Conservation (phyloP, 345 rosid genomes). For the Erucastrum elatum region DNA sequence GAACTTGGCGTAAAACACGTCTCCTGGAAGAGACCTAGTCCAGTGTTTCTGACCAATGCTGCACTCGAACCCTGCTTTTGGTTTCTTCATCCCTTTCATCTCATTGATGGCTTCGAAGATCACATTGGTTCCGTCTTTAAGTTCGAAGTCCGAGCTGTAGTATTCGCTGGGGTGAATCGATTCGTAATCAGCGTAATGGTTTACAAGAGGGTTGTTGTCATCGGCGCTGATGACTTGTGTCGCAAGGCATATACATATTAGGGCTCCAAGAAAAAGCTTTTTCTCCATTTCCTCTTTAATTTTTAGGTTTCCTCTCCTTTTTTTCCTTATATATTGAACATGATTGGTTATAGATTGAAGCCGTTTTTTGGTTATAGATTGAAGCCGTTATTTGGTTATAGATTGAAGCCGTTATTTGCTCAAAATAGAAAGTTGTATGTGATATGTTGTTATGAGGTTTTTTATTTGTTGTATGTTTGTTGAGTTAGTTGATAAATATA, state of each 20-base stretch:
- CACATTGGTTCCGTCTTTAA: conserved; percentile 39
- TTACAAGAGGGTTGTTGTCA: conserved; percentile 29
- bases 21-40: conserved; percentile 38
- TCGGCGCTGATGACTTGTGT: conserved; percentile 20
- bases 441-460: background rate
- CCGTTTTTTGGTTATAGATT: background rate
- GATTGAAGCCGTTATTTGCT: background rate
- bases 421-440: background rate
- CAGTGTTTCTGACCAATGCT: background rate
- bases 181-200: conserved; percentile 35
- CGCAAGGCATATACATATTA: conserved; percentile 28
- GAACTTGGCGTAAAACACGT: conserved; percentile 29
- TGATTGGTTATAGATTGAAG: background rate
- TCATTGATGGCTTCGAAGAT: conserved; percentile 37
- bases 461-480: background rate
- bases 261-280: background rate
- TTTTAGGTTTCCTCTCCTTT: background rate
- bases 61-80: conserved; percentile 39
- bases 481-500: background rate
- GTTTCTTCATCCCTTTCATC: conserved; percentile 34
- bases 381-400: background rate
- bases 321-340: background rate
- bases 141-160: conserved; percentile 36
- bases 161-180: conserved; percentile 36
- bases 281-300: background rate